Conservation (phyloP, 306 rosid species). For the Cajanus cajan region DNA sequence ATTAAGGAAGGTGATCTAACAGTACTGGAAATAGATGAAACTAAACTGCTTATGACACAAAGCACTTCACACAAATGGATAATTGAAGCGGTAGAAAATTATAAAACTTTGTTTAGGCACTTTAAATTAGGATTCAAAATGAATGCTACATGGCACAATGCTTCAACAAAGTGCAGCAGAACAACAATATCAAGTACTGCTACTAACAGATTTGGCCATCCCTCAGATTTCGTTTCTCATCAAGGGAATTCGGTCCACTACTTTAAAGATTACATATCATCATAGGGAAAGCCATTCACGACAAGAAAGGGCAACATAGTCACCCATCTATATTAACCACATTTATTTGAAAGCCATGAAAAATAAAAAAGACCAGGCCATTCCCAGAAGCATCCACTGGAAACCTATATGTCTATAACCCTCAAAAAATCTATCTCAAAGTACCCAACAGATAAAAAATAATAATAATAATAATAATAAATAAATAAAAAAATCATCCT, state of each 20-base stretch:
- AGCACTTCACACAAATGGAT: not conserved
- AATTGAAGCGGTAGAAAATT: not conserved
- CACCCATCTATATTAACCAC: not conserved
- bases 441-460: not conserved
- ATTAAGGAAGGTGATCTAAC: constrained; percentile 76
- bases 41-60: not conserved
- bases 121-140: not conserved
- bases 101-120: not conserved
- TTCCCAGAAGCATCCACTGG: not conserved
- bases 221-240: constrained; percentile 50
- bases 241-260: constrained; percentile 64
- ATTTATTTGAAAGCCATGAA: not conserved
- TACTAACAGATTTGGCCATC: not conserved
- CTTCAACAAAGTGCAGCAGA: not conserved
- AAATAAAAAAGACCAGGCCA: not conserved
- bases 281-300: constrained; percentile 31
- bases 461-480: no score
- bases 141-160: not conserved
- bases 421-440: not conserved
- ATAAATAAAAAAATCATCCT: not conserved
- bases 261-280: constrained; percentile 38
- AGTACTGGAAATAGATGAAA: not conserved
- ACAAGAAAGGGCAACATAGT: not conserved
- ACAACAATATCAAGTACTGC: not conserved
- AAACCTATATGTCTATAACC: not conserved